A percentile compares a stretch with the other conserved stretches of the same genome.
Conservation (phyloP, 2,329 filamentous ascomycete species). For the Stachybotrys chlorohalonatus region DNA sequence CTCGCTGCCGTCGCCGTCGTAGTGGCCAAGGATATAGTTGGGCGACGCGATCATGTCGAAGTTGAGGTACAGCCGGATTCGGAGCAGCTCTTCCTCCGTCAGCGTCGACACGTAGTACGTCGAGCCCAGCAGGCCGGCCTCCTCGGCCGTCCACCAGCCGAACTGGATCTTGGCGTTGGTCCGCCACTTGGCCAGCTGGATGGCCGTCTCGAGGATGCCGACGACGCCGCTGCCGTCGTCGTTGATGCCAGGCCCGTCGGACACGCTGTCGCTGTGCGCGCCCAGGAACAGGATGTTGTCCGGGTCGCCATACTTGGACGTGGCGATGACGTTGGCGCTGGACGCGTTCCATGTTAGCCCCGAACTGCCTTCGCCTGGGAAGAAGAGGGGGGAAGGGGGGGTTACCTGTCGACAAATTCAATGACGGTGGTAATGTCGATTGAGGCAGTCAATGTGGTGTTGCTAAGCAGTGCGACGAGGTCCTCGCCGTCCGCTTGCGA, state of each 20-base stretch:
- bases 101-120: slow-evolving; percentile 45
- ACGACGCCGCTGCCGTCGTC: slow-evolving; percentile 55
- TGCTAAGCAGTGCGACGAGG: slow-evolving; percentile 13
- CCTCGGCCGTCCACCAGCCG: slow-evolving; percentile 55
- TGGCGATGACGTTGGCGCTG: slow-evolving; percentile 49
- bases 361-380: background rate
- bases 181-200: slow-evolving; percentile 45
- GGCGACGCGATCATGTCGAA: slow-evolving; percentile 11
- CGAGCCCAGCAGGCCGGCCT: slow-evolving; percentile 53
- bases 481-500: slow-evolving; percentile 29
- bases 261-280: slow-evolving; percentile 53
- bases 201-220: slow-evolving; percentile 49
- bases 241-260: slow-evolving; percentile 55
- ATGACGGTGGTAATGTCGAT: slow-evolving; percentile 34
- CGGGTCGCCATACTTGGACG: slow-evolving; percentile 48
- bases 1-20: slow-evolving; percentile 42
- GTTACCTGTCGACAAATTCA: slow-evolving; percentile 28
- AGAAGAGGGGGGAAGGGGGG: background rate
- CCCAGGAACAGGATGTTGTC: slow-evolving; percentile 50
- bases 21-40: slow-evolving; percentile 15
- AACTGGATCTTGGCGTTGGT: slow-evolving; percentile 55
- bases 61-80: slow-evolving; percentile 32
- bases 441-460: slow-evolving; percentile 11
- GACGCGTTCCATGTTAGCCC: background rate
- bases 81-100: slow-evolving; percentile 36